Evolutionary conservation across 441 rosid species (phyloP).

Genomic region (Euphorbia corollata): DNA sequence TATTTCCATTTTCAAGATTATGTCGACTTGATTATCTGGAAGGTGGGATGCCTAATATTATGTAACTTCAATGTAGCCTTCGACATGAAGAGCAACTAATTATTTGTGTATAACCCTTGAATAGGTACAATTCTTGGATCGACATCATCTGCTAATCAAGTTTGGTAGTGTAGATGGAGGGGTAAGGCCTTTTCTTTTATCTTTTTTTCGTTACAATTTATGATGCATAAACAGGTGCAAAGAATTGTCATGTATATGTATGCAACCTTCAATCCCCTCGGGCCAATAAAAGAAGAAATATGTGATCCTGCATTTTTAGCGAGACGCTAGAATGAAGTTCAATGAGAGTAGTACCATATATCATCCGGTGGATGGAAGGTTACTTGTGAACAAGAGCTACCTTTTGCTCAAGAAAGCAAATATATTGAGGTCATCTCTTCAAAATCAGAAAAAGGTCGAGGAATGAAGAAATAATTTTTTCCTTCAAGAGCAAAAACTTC

Average conservation of each 20-base stretch:
- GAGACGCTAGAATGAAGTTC: too few species aligned
- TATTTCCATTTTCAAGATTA: slow-evolving; percentile 92
- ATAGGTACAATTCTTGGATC: slow-evolving; percentile 93
- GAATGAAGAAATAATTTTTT: too few species aligned
- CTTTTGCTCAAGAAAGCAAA: too few species aligned
- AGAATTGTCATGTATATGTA: background rate
- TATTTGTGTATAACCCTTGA: slow-evolving; percentile 18
- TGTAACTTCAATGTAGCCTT: slow-evolving; percentile 9
- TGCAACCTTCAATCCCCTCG: too few species aligned
- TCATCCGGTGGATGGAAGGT: too few species aligned
- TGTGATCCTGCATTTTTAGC: too few species aligned
- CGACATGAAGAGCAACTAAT: slow-evolving; percentile 10
- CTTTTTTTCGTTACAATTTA: slow-evolving; percentile 11
- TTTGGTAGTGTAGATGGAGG: slow-evolving; percentile 93
- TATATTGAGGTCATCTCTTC: too few species aligned
- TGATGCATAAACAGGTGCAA: background rate
- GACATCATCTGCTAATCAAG: slow-evolving; percentile 83
- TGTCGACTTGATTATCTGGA: slow-evolving; percentile 84
- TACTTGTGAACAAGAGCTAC: too few species aligned
- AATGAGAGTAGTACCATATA: too few species aligned
- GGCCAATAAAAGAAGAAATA: too few species aligned
- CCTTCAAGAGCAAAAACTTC: too few species aligned
- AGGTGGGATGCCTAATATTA: slow-evolving; percentile 40
- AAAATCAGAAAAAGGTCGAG: too few species aligned
- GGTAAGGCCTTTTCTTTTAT: slow-evolving; percentile 40